phyloP scores from a whole-genome alignment of 148 eudicot genomes.

The Polygonum maritimum region DNA sequence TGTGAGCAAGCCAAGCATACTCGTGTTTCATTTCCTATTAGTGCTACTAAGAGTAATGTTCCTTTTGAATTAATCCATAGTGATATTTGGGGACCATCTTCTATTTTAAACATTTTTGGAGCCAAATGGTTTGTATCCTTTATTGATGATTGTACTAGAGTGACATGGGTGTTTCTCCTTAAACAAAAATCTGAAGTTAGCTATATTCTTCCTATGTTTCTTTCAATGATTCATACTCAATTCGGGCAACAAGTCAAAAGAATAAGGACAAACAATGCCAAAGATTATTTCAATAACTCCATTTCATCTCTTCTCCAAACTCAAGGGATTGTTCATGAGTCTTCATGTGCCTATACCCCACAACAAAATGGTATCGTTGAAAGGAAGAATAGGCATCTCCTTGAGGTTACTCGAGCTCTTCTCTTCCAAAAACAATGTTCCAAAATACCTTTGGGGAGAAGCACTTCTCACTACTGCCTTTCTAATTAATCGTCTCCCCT shows the following conservation, averaged over 20 bases:
- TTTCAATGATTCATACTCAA: not conserved
- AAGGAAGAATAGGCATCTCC: conserved; percentile 2
- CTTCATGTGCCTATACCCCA: not conserved
- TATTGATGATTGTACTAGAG: not conserved
- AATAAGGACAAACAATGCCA: not conserved
- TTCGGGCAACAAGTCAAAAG: not conserved
- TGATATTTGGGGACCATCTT: not conserved
- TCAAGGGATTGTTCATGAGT: not conserved
- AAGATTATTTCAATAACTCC: not conserved
- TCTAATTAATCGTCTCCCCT: not conserved
- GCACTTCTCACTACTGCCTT: too few species aligned
- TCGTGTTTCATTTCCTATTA: not conserved
- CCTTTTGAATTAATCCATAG: not conserved
- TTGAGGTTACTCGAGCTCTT: too few species aligned
- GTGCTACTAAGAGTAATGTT: not conserved
- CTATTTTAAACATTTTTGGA: not conserved
- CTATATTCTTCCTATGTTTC: not conserved
- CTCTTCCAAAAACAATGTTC: not conserved
- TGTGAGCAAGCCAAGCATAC: not conserved
- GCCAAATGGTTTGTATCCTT: not conserved
- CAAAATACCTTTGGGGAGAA: not conserved
- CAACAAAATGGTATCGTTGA: not conserved
- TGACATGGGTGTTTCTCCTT: not conserved
- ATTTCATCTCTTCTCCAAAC: not conserved
- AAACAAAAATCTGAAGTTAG: not conserved